These are phyloP conservation scores for Amphicarpaea edgeworthii DNA, from an alignment of 306 rosid species.

Conservation along the genomic window DNA sequence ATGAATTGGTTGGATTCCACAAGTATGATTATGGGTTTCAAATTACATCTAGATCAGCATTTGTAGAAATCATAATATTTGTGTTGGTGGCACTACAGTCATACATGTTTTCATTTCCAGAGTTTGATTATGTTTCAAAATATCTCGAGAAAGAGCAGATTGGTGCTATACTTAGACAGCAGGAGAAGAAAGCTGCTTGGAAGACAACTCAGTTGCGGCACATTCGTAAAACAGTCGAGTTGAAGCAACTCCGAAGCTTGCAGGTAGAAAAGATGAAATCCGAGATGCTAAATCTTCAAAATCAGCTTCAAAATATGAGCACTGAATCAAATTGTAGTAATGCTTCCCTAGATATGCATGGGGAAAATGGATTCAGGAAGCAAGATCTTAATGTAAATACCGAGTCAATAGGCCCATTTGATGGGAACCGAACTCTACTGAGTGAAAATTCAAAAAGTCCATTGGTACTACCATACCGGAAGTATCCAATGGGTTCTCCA, in stretches of 20 bases:
- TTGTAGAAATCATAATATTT: constrained; percentile 91
- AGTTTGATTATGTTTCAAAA: constrained; percentile 79
- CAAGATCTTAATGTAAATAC: constrained; percentile 53
- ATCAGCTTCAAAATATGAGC: constrained; percentile 69
- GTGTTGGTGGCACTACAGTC: constrained; percentile 88
- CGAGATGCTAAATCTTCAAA: constrained; percentile 87
- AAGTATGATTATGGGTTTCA: constrained; percentile 93
- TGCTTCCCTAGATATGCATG: constrained; percentile 41
- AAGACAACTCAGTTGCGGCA: constrained; percentile 83
- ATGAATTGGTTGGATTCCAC: constrained; percentile 78
- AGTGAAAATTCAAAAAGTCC: constrained; percentile 51
- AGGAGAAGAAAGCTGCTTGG: constrained; percentile 89
- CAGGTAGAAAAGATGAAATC: constrained; percentile 98
- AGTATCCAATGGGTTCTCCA: constrained; percentile 52
- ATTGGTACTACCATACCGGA: constrained; percentile 52
- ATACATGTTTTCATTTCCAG: constrained; percentile 80
- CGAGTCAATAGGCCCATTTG: constrained; percentile 50
- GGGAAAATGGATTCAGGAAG: constrained; percentile 49
- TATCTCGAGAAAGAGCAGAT: constrained; percentile 95
- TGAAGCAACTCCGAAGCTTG: constrained; percentile 76
- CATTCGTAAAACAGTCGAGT: constrained; percentile 75
- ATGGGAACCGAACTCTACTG: constrained; percentile 59
- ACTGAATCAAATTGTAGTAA: constrained; percentile 55
- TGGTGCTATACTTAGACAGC: constrained; percentile 82
- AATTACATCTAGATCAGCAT: constrained; percentile 87